Base-by-base conservation (phyloP, 768 basidiomycete species). In the Tephrocybe sp. region DNA sequence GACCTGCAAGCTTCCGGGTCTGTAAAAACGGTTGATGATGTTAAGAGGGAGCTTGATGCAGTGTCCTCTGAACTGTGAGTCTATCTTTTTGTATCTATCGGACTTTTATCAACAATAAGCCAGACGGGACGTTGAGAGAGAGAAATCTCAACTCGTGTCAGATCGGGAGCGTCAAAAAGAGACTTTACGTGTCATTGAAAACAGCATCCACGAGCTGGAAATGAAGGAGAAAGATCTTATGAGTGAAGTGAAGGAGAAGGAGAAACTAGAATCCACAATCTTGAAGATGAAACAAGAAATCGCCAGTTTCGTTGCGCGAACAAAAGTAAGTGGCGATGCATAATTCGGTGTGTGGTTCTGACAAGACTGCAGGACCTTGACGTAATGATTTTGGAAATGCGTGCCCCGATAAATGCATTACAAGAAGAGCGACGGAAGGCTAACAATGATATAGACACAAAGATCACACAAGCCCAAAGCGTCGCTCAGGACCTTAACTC, bases 1-100 rank as follows among this genome's bases (percentile, higher is more conserved):
- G 82, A 88, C 41, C 76, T 99, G 13, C 70, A 77, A 16, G 68
- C 77, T 6, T 84, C 84, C 2, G 95, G 94, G 2, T 87, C 86
- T 31, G 78, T 81, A 12, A 90, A 84, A 67, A 93, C 94, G 1
- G 79, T 82, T 0, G 89, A 92, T 40, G 93, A 95, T 41, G 86
- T 98, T 13, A 89, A 98, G 65, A 69, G 59, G 20, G 86, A 97
- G 61, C 72, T 97, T 5, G 82, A 87, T 48, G 68, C 70, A 1
- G 64, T 95, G 19, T 73, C 77, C 1, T 71, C 69, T 13, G 75
- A 86, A 53, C 73, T 92, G 94, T 96, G 60, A 62, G 83, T 67
- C 20, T 39, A 51, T 16, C 26, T 23, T 26, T 20, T n/a, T 10
- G 10, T 39, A 31, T 2, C 19, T 35, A n/a, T 48, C 20, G 17